A percentile compares a stretch with the other conserved stretches of the same genome.
Conservation (phyloP, 768 basidiomycete genomes). For the Boletus vinaceobasis region DNA sequence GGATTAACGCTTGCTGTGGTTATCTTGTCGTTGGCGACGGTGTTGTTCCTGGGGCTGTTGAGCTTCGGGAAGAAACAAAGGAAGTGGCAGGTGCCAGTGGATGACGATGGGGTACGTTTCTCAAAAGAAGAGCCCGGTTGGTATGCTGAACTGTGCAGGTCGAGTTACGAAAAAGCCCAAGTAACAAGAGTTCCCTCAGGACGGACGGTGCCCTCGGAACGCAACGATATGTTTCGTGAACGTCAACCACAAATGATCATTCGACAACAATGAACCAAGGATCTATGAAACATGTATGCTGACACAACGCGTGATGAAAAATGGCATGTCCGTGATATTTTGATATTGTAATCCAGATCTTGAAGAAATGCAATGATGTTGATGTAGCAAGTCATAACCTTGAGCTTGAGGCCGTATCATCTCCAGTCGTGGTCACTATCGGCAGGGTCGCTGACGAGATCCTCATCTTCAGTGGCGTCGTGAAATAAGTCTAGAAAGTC, state of each 20-base stretch:
- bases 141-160: constrained; percentile 15
- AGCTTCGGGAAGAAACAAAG: constrained; percentile 20
- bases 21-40: constrained; percentile 34
- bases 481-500: constrained; percentile 52
- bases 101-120: constrained; percentile 21
- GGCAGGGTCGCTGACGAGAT: constrained; percentile 30
- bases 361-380: constrained; percentile 18
- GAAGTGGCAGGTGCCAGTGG: background rate
- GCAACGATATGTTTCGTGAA: background rate
- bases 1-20: constrained; percentile 47
- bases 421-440: constrained; percentile 34
- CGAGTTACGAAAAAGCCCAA: constrained; percentile 19
- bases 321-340: constrained; percentile 17
- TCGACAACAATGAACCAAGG: background rate
- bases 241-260: background rate
- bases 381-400: constrained; percentile 5
- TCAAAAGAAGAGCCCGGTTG: background rate
- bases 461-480: constrained; percentile 50
- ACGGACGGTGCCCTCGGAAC: background rate
- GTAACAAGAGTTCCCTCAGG: constrained; percentile 5
- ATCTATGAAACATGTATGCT: constrained; percentile 18
- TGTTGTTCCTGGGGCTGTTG: constrained; percentile 41
- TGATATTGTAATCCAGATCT: constrained; percentile 19
- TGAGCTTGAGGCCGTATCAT: constrained; percentile 14
- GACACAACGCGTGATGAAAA: constrained; percentile 8